These are phyloP conservation scores for Fonsecaea nubica DNA, from an alignment of 2,329 filamentous ascomycete species.

Conservation along the genomic window DNA sequence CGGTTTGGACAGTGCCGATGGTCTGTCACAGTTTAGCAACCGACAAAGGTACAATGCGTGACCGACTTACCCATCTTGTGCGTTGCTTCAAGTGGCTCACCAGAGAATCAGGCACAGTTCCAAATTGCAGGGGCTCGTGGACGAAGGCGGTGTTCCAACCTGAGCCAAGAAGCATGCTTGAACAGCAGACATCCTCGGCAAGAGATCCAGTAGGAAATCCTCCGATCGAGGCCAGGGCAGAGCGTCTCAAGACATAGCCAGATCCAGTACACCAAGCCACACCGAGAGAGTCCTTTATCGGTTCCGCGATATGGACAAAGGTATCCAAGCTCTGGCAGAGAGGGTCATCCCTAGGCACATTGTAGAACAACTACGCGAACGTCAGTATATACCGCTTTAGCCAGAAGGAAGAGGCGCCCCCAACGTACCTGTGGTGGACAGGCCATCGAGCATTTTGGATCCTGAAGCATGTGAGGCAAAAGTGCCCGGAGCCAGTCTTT, in stretches of 20 bases:
- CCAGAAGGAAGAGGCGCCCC: neutral
- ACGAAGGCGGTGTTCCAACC: slow-evolving; percentile 42
- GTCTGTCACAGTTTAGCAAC: slow-evolving; percentile 28
- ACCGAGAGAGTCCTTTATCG: slow-evolving; percentile 41
- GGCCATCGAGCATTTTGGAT: slow-evolving; percentile 37
- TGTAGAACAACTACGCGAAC: slow-evolving; percentile 41
- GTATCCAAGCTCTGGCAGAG: slow-evolving; percentile 38
- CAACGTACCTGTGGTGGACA: slow-evolving; percentile 38
- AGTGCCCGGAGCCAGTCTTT: slow-evolving; percentile 41
- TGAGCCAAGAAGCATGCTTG: slow-evolving; percentile 37
- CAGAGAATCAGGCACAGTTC: slow-evolving; percentile 46
- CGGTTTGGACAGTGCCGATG: slow-evolving; percentile 57
- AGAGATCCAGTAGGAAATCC: slow-evolving; percentile 41
- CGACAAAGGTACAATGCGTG: slow-evolving; percentile 7
- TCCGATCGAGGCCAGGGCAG: slow-evolving; percentile 41
- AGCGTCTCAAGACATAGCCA: slow-evolving; percentile 41
- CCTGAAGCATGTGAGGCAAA: slow-evolving; percentile 38
- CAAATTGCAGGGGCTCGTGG: slow-evolving; percentile 40
- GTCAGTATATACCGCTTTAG: neutral
- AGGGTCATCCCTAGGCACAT: slow-evolving; percentile 39
- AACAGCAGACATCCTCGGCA: slow-evolving; percentile 42
- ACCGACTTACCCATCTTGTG: slow-evolving; percentile 44
- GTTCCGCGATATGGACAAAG: slow-evolving; percentile 40
- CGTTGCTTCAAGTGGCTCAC: slow-evolving; percentile 48
- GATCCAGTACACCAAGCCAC: slow-evolving; percentile 43